Evolutionary conservation across 208 protist genomes (phyloP), one percentile per base, ranked within the genome.

Genomic region (Trypanosoma congolense): DNA sequence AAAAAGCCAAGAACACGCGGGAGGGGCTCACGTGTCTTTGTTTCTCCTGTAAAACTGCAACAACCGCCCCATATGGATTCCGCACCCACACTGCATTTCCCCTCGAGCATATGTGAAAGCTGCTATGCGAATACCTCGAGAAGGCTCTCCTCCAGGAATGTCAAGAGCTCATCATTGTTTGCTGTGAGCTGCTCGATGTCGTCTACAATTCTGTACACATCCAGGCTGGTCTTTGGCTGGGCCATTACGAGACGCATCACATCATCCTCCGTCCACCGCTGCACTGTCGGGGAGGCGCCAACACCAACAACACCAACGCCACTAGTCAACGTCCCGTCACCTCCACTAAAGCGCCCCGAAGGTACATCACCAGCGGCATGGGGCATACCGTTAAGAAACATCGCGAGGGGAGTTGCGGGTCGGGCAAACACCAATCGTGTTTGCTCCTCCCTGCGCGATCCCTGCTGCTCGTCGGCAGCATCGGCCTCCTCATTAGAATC

Each of bases 191-290:
- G 48, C 10, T 79, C 70, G 8, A 91, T 35, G 28, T 75, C 52
- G n/a, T 91, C 80, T 25, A 91, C 30, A 35, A 88, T 41, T 14
- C 75, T 76, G 48, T 84, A 75, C 46, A 91, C 69, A 18, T 91
- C 75, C 21, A 91, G 49, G 31, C 56, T 46, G 1, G 52, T 50
- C 43, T 61, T 62, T 35, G 83, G 83, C 21, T 70, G 61, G 1
- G 62, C 77, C 35, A 79, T 73, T 9, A 91, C 74, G 16, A 91
- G 62, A 21, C 66, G 75, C 21, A 91, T 5, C 24, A 91, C 58
- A 52, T 91, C 83, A 3, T 66, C 40, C 14, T 68, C 56, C 1
- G 74, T 75, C 62, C 85, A 60, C 3, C 65, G 40, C n/a, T n/a
- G n/a, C n/a, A n/a, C n/a, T n/a, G n/a, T n/a, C n/a, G n/a, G n/a